phyloP scores from a whole-genome alignment of 805 yeast genomes.

The Lipomyces oligophaga region DNA sequence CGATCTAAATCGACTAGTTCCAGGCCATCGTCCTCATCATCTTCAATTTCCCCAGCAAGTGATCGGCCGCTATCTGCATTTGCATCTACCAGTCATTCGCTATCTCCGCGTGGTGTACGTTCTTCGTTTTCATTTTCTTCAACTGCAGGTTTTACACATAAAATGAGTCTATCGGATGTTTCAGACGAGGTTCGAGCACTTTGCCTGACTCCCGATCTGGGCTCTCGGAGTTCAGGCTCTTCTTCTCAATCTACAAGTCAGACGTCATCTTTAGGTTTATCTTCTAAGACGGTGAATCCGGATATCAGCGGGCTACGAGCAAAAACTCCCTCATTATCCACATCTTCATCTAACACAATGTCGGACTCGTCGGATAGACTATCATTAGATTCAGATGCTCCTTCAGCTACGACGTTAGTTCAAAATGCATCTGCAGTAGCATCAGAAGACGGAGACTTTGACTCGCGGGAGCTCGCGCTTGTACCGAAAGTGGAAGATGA shows the following conservation, averaged over 20 bases:
- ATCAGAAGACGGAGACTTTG: background rate
- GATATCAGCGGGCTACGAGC: too few relatives aligned
- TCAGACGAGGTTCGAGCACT: too few relatives aligned
- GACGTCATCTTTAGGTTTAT: too few relatives aligned
- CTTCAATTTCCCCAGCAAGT: background rate
- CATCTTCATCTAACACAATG: conserved; percentile 3
- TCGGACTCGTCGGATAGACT: conserved; percentile 8
- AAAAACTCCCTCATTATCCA: conserved; percentile 2
- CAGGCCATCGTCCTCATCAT: background rate
- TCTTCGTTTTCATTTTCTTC: conserved; percentile 4
- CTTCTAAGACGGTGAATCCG: background rate
- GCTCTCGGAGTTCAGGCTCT: too few relatives aligned
- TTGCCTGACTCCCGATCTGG: too few relatives aligned
- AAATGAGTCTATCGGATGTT: too few relatives aligned
- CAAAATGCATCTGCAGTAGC: too few relatives aligned
- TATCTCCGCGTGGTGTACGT: too few relatives aligned
- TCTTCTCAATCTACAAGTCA: too few relatives aligned
- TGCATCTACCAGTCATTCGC: conserved; percentile 2
- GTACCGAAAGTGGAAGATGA: conserved; percentile 1
- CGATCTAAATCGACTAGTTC: too few relatives aligned
- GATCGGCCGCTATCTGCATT: conserved; percentile 5
- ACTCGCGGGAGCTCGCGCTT: conserved; percentile 11
- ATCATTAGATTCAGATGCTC: conserved; percentile 3
- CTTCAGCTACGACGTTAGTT: background rate
- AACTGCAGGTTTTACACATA: too few relatives aligned